phyloP scores from a whole-genome alignment of 1,139 yeast species.

The Taphrina flavorubra region DNA sequence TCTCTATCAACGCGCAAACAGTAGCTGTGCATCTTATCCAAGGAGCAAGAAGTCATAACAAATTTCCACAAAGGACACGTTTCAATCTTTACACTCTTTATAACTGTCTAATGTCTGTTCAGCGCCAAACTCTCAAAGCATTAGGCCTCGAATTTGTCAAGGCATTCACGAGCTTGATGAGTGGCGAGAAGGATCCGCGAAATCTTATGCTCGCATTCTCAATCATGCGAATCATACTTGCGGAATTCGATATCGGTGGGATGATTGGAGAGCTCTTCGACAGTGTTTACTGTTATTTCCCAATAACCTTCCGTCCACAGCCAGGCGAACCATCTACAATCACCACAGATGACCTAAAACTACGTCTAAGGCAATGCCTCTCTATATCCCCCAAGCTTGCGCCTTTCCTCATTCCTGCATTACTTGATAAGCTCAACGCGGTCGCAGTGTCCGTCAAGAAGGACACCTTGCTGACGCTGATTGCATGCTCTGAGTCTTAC shows the following conservation, averaged over 20 bases:
- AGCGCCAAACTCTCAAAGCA: slow-evolving; percentile 47
- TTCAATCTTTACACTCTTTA: slow-evolving; percentile 64
- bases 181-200: slow-evolving; percentile 93
- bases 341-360: slow-evolving; percentile 72
- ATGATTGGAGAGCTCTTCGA: slow-evolving; percentile 68
- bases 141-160: slow-evolving; percentile 57
- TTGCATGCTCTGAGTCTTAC: slow-evolving; percentile 62
- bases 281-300: slow-evolving; percentile 90
- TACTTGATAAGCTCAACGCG: slow-evolving; percentile 83
- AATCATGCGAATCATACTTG: slow-evolving; percentile 61
- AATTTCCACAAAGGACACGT: slow-evolving; percentile 68
- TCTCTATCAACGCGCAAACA: slow-evolving; percentile 26
- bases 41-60: slow-evolving; percentile 40
- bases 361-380: slow-evolving; percentile 60
- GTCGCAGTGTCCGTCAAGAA: slow-evolving; percentile 76
- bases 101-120: slow-evolving; percentile 52
- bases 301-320: slow-evolving; percentile 80
- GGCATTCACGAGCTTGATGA: slow-evolving; percentile 69
- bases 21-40: not conserved
- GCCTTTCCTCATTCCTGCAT: slow-evolving; percentile 72
- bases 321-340: slow-evolving; percentile 91
- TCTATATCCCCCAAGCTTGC: slow-evolving; percentile 71
- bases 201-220: slow-evolving; percentile 75
- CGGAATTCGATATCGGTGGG: slow-evolving; percentile 55
- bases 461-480: slow-evolving; percentile 73